phyloP scores from a whole-genome alignment of 345 rosid species.

The Syzygium grande region DNA sequence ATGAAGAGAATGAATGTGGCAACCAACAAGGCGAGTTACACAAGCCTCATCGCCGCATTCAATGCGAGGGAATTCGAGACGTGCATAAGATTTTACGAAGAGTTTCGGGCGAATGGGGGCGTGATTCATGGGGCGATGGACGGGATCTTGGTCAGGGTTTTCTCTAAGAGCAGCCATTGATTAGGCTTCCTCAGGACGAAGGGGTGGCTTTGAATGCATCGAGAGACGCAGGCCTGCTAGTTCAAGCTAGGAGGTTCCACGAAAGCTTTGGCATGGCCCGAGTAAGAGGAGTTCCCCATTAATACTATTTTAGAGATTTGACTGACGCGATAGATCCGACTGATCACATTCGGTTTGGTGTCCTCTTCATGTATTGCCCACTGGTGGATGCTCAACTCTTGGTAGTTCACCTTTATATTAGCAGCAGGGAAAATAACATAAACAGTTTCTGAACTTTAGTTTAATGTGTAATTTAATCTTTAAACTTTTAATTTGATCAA shows the following conservation, averaged over 20 bases:
- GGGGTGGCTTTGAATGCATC: conserved; percentile 46
- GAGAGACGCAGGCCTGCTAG: conserved; percentile 57
- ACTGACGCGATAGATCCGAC: background rate
- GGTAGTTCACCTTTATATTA: background rate
- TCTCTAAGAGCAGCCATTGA: conserved; percentile 55
- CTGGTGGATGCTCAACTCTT: background rate
- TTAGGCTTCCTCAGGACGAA: conserved; percentile 66
- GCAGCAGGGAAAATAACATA: too few relatives aligned
- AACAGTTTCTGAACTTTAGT: too few relatives aligned
- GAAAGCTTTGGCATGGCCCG: conserved; percentile 31
- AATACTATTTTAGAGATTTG: background rate
- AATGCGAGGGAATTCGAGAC: conserved; percentile 47
- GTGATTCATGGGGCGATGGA: conserved; percentile 52
- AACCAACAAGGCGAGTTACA: conserved; percentile 68
- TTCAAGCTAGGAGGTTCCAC: conserved; percentile 52
- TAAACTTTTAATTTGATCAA: too few relatives aligned
- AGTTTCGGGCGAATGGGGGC: conserved; percentile 51
- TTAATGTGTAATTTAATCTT: too few relatives aligned
- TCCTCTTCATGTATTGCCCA: background rate
- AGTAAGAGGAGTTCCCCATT: background rate
- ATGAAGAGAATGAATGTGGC: conserved; percentile 58
- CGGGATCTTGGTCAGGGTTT: conserved; percentile 65
- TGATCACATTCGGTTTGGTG: background rate
- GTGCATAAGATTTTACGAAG: conserved; percentile 46
- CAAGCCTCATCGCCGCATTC: conserved; percentile 53